Conservation (phyloP, 2,329 filamentous ascomycete genomes). For the Pseudogymnoascus sp. region DNA sequence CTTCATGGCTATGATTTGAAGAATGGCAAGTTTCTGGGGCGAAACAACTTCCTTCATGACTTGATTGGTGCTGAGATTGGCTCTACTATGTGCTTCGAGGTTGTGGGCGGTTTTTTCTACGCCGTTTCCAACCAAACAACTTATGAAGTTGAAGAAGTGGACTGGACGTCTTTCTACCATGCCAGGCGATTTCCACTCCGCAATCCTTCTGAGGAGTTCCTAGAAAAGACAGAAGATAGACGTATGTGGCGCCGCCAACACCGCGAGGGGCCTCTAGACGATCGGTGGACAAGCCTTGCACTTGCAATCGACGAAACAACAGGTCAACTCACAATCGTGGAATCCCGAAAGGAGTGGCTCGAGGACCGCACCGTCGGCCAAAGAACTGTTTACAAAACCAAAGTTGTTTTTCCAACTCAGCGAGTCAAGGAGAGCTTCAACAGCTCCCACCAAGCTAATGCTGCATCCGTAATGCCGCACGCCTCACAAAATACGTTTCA, state of each 20-base stretch:
- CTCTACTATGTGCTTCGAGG: conserved; percentile 62
- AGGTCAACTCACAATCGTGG: conserved; percentile 52
- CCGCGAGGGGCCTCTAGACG: conserved; percentile 62
- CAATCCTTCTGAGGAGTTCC: conserved; percentile 31
- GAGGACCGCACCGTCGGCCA: conserved; percentile 47
- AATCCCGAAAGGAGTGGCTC: conserved; percentile 62
- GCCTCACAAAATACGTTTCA: background rate
- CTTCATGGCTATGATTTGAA: conserved; percentile 45
- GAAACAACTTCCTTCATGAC: conserved; percentile 44
- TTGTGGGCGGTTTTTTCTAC: conserved; percentile 59
- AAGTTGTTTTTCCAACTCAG: conserved; percentile 36
- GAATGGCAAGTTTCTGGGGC: conserved; percentile 32
- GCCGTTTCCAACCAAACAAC: conserved; percentile 58
- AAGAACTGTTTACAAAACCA: conserved; percentile 57
- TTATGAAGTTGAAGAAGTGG: conserved; percentile 53
- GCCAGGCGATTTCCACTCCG: conserved; percentile 54
- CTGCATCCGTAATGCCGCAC: background rate
- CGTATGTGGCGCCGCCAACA: conserved; percentile 59
- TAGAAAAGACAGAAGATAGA: conserved; percentile 37
- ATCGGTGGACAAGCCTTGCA: conserved; percentile 62
- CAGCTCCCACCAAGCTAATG: background rate
- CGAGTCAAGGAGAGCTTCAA: background rate
- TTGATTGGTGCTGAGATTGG: conserved; percentile 58
- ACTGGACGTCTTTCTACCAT: conserved; percentile 63
- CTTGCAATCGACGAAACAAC: conserved; percentile 52